Percentiles rank a stretch among this genome's conserved stretches.
Conservation (phyloP, 2,329 filamentous ascomycete genomes). For the Epichloe scottii region DNA sequence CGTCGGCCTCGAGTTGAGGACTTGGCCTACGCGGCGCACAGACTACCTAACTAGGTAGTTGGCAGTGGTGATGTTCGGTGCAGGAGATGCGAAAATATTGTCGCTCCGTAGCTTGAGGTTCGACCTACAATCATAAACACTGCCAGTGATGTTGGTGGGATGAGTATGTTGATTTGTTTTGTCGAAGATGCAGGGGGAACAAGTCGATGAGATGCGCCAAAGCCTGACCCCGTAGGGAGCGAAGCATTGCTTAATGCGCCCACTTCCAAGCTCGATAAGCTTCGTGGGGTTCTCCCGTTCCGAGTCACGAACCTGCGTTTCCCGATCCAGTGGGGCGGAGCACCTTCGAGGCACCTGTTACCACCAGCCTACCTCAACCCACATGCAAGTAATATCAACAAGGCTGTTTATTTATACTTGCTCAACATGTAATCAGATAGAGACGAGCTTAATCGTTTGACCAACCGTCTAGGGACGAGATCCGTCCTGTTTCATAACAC, state of each 20-base stretch:
- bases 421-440: too few species aligned
- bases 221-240: not conserved
- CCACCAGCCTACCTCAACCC: too few species aligned
- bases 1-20: conserved; percentile 16
- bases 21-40: conserved; percentile 2
- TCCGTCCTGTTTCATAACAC: too few species aligned
- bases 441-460: too few species aligned
- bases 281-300: not conserved
- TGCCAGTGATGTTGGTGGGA: not conserved
- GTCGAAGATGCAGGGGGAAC: not conserved
- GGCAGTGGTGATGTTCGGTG: not conserved
- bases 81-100: not conserved
- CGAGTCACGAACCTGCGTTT: not conserved
- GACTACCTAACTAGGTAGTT: not conserved
- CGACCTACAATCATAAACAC: not conserved
- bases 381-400: too few species aligned
- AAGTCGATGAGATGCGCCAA: not conserved
- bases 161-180: not conserved
- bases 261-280: not conserved
- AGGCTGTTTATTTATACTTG: too few species aligned
- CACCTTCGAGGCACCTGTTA: not conserved
- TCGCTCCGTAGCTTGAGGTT: not conserved
- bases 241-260: not conserved
- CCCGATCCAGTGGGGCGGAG: not conserved
- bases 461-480: too few species aligned